Conservation (phyloP, 148 eudicot genomes). For the Vaccinium darrowii region DNA sequence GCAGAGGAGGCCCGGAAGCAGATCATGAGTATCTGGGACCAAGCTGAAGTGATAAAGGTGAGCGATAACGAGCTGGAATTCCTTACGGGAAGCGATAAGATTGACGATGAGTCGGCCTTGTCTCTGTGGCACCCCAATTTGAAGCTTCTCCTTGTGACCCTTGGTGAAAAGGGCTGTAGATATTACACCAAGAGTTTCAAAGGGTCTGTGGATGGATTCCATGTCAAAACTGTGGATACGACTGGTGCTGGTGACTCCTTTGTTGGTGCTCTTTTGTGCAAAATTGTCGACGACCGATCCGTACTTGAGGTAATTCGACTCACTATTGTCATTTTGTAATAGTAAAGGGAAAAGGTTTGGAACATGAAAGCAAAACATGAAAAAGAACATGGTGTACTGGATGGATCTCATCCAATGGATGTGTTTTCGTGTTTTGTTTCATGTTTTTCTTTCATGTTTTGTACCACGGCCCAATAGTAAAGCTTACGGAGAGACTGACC, state of each 20-base stretch:
- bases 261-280: conserved; percentile 64
- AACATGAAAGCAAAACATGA: too few species aligned
- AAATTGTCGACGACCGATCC: conserved; percentile 65
- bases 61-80: conserved; percentile 80
- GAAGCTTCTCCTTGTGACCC: conserved; percentile 85
- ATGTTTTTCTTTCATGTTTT: too few species aligned
- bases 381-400: too few species aligned
- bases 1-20: conserved; percentile 63
- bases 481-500: too few species aligned
- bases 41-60: conserved; percentile 83
- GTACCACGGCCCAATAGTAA: too few species aligned
- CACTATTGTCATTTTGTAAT: not conserved
- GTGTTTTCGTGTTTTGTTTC: too few species aligned
- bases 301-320: conserved; percentile 45
- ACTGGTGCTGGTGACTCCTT: conserved; percentile 92
- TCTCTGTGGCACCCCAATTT: conserved; percentile 74
- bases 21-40: conserved; percentile 87
- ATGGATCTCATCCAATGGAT: too few species aligned
- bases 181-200: conserved; percentile 83
- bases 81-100: conserved; percentile 53
- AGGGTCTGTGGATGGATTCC: conserved; percentile 63
- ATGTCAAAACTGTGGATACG: conserved; percentile 63
- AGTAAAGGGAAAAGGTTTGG: too few species aligned
- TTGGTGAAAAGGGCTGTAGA: conserved; percentile 84
- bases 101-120: conserved; percentile 67